A percentile compares a stretch with the other conserved stretches of the same genome.
Evolutionary conservation across 2,329 filamentous ascomycete genomes (phyloP).

Genomic region (Claviceps quebecensis): DNA sequence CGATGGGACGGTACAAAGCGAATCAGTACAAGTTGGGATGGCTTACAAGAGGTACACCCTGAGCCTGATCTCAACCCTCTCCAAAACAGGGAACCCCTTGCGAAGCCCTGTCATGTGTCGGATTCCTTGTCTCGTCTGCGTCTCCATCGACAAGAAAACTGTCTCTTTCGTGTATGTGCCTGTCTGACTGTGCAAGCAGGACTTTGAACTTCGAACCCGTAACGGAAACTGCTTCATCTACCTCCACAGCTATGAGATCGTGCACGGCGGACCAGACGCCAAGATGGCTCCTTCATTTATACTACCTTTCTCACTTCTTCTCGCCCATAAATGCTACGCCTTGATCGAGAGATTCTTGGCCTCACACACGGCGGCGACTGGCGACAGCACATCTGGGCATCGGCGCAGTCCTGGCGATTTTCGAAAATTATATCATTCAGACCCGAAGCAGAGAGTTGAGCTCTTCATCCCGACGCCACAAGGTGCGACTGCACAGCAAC

Average conservation of each 20-base stretch:
- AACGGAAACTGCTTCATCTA: slow-evolving; percentile 58
- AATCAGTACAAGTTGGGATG: slow-evolving; percentile 5
- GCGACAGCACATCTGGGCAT: slow-evolving; percentile 15
- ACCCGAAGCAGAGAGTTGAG: slow-evolving; percentile 30
- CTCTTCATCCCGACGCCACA: slow-evolving; percentile 57
- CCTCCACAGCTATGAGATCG: slow-evolving; percentile 33
- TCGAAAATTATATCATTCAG: slow-evolving; percentile 17
- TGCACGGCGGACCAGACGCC: slow-evolving; percentile 40
- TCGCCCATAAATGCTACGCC: slow-evolving; percentile 43
- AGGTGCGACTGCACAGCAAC: slow-evolving; percentile 34
- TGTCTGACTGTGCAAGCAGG: slow-evolving; percentile 30
- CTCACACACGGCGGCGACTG: neutral
- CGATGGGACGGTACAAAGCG: slow-evolving; percentile 8
- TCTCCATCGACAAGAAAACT: neutral
- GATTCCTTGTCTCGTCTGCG: neutral
- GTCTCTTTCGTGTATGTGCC: neutral
- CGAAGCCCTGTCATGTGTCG: neutral
- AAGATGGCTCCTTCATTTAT: slow-evolving; percentile 53
- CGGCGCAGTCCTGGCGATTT: slow-evolving; percentile 16
- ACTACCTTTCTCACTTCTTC: slow-evolving; percentile 43
- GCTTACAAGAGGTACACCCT: slow-evolving; percentile 4
- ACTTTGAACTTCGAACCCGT: slow-evolving; percentile 55
- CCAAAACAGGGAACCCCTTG: neutral
- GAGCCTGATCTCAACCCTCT: neutral
- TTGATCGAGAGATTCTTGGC: slow-evolving; percentile 41